These are phyloP conservation scores for Diutina scorzettiae DNA, from an alignment of 1,139 yeast genomes.

Conservation along the genomic window DNA sequence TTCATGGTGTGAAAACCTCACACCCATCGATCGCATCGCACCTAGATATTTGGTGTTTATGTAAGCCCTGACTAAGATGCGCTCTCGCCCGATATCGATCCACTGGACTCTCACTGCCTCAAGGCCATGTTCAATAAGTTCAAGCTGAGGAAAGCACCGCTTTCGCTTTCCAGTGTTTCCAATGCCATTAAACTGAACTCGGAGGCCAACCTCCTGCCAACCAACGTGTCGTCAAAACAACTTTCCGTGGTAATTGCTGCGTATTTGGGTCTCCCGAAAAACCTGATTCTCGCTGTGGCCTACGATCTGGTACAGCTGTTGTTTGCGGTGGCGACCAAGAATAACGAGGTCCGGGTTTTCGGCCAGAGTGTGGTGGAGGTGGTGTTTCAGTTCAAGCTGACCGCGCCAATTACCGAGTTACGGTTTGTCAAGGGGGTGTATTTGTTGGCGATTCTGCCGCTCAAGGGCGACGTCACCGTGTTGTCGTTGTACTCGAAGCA, in stretches of 20 bases:
- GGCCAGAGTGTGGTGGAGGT: slow-evolving; percentile 82
- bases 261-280: slow-evolving; percentile 27
- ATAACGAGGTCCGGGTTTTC: slow-evolving; percentile 61
- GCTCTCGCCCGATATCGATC: too few species aligned
- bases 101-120: neutral
- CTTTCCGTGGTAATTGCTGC: slow-evolving; percentile 22
- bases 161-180: slow-evolving; percentile 38
- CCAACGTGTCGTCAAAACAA: slow-evolving; percentile 25
- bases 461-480: slow-evolving; percentile 40
- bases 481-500: slow-evolving; percentile 57
- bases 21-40: too few species aligned
- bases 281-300: slow-evolving; percentile 49
- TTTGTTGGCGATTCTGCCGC: slow-evolving; percentile 48
- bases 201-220: slow-evolving; percentile 27
- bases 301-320: slow-evolving; percentile 85
- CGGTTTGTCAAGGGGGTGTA: slow-evolving; percentile 72
- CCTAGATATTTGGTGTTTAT: too few species aligned
- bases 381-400: slow-evolving; percentile 41
- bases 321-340: slow-evolving; percentile 65
- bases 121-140: slow-evolving; percentile 36
- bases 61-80: too few species aligned
- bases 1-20: too few species aligned
- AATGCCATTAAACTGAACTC: slow-evolving; percentile 41
- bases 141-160: slow-evolving; percentile 30
- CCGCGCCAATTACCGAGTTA: slow-evolving; percentile 41